phyloP scores from a whole-genome alignment of 768 basidiomycete species.

The Suillus lakei region DNA sequence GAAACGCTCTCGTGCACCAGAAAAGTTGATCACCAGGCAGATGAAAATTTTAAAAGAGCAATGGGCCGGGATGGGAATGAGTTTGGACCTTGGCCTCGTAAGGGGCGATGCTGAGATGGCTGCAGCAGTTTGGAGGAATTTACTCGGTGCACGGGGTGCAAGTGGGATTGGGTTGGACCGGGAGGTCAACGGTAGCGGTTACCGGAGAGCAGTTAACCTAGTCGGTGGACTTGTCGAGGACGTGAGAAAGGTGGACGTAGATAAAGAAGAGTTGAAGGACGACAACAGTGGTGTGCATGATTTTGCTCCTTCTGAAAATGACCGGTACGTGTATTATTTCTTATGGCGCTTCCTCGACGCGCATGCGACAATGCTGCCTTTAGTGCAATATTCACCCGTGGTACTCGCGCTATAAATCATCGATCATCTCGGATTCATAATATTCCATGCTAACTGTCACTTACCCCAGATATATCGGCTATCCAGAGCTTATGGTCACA shows the following conservation, averaged over 20 bases:
- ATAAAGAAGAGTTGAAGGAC: slow-evolving; percentile 62
- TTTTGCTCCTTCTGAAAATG: slow-evolving; percentile 57
- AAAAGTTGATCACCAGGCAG: slow-evolving; percentile 80
- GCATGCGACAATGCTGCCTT: background rate
- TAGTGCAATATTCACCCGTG: background rate
- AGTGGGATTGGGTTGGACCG: slow-evolving; percentile 58
- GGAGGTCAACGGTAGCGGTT: slow-evolving; percentile 29
- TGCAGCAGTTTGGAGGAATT: slow-evolving; percentile 87
- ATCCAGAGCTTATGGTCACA: slow-evolving; percentile 75
- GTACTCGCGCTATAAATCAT: background rate
- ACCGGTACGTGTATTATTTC: slow-evolving; percentile 25
- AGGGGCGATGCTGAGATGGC: slow-evolving; percentile 84
- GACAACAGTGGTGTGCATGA: slow-evolving; percentile 77
- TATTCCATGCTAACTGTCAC: background rate
- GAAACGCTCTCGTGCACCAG: slow-evolving; percentile 60
- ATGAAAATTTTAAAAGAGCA: slow-evolving; percentile 94
- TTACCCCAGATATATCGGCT: slow-evolving; percentile 67
- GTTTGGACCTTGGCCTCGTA: slow-evolving; percentile 79
- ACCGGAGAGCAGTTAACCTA: slow-evolving; percentile 72
- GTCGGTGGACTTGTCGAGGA: slow-evolving; percentile 68
- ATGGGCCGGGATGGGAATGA: slow-evolving; percentile 81
- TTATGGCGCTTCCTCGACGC: background rate
- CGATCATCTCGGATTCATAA: background rate
- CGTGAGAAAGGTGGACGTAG: slow-evolving; percentile 59
- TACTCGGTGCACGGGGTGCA: slow-evolving; percentile 85